These are phyloP conservation scores for Pythium dissimile DNA, from an alignment of 352 stramenopile species.

Conservation along the genomic window DNA sequence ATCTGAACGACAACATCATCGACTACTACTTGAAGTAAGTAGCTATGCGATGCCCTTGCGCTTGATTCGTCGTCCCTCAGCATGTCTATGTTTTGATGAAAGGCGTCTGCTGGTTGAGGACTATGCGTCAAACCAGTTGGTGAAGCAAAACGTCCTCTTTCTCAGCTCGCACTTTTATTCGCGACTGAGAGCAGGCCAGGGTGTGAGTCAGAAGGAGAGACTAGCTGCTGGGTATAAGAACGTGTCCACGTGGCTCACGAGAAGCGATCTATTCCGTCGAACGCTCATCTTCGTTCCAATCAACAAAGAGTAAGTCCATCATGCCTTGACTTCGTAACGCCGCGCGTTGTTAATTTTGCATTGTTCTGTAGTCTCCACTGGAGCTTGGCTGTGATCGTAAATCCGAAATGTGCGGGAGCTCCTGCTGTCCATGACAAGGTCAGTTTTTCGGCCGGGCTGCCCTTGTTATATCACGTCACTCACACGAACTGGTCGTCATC, in stretches of 20 bases:
- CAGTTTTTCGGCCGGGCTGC: not conserved
- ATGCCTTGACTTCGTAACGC: too few species aligned
- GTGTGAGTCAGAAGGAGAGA: conserved; percentile 23
- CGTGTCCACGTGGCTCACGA: conserved; percentile 68
- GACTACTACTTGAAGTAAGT: conserved; percentile 91
- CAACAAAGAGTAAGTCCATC: conserved; percentile 83
- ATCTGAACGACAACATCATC: conserved; percentile 92
- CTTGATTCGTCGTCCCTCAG: not conserved
- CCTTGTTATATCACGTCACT: too few species aligned
- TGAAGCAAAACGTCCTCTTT: conserved; percentile 75
- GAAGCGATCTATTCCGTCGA: conserved; percentile 64
- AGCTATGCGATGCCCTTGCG: not conserved
- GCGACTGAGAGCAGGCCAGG: conserved; percentile 45
- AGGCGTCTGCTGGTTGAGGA: conserved; percentile 60
- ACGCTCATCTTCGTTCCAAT: conserved; percentile 85
- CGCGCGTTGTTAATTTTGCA: not conserved
- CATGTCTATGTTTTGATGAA: not conserved
- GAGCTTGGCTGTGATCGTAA: conserved; percentile 80
- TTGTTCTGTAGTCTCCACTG: conserved; percentile 62
- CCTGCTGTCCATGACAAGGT: conserved; percentile 32
- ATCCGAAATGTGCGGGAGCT: conserved; percentile 40
- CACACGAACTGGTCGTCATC: too few species aligned
- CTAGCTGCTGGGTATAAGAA: conserved; percentile 72
- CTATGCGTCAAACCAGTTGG: conserved; percentile 30
- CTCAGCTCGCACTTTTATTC: conserved; percentile 82